Base-by-base conservation (phyloP, 176 grass and related monocot genomes). In the Lolium multiflorum region DNA sequence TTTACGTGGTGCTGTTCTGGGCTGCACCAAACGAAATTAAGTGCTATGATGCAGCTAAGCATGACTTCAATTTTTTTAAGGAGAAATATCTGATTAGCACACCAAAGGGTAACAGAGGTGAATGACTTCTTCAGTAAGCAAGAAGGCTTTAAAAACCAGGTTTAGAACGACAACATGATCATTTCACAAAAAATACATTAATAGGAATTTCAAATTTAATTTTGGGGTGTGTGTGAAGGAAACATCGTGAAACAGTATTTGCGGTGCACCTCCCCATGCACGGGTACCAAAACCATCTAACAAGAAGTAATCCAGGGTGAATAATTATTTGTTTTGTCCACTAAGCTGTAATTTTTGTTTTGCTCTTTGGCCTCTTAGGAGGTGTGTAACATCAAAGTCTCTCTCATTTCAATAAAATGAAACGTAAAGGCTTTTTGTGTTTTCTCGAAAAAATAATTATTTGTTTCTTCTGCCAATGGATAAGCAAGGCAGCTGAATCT, bases 41-140 rank as follows among this genome's bases (percentile, higher is more conserved):
- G 15, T 82, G 83, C 61, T 82, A 25, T 71, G 78, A 90, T 26
- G 84, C 57, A 73, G 65, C 89, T 72, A 64, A 37, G 31, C 84
- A 78, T 83, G 71, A 72, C 11, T 8, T 5, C 14, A 61, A 60
- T 48, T 25, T 59, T 38, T 58, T 78, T 77, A 77, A 61, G 70
- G 41, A 72, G 12, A 74, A 49, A 54, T 47, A 78, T 82, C 63
- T 62, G 25, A 63, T 77, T 50, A 61, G 26, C 25, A 28, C n/a
- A 39, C 16, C 24, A 76, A 65, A 65, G 41, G 35, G 6, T 8
- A 59, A 60, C 38, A 46, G 17, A 71, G 63, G 67, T 15, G 39
- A 16, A 37, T 2, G 49, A 6, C 54, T 37, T 49, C 12, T 25
- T 20, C 10, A 79, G n/a, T 49, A 55, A 55, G 7, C 46, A 48